Evolutionary conservation across 139 green algal genomes (phyloP).

Genomic region (Micractinium conductrix): DNA sequence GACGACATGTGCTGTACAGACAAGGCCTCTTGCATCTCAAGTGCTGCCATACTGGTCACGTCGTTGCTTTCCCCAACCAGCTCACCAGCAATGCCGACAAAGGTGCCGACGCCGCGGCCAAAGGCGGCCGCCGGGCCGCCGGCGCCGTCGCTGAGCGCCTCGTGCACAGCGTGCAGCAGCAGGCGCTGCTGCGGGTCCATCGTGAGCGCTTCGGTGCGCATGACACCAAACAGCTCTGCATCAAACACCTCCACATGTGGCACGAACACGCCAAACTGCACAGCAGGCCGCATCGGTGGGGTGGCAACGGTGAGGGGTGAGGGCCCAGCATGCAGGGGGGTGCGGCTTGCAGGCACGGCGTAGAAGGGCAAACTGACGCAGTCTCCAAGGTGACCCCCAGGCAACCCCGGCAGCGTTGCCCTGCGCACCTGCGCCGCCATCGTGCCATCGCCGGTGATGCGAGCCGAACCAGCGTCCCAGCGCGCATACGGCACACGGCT

Average conservation of each 20-base stretch:
- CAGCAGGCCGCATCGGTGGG: no score
- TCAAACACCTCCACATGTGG: slow-evolving; percentile 57
- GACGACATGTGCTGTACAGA: no score
- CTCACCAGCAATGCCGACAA: slow-evolving; percentile 69
- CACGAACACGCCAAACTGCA: slow-evolving; percentile 73
- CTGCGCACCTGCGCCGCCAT: slow-evolving; percentile 19
- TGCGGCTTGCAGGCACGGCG: no score
- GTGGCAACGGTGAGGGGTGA: no score
- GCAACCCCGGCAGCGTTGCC: neutral
- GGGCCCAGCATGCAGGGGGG: no score
- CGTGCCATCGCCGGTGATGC: slow-evolving; percentile 32
- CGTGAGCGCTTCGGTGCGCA: slow-evolving; percentile 45
- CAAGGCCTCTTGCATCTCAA: no score
- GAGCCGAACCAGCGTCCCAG: slow-evolving; percentile 54
- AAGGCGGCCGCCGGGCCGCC: neutral
- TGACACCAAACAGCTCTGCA: slow-evolving; percentile 54
- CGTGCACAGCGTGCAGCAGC: slow-evolving; percentile 64
- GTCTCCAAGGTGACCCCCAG: no score
- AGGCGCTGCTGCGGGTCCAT: slow-evolving; percentile 86
- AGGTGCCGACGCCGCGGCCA: slow-evolving; percentile 55
- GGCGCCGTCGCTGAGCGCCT: slow-evolving; percentile 42
- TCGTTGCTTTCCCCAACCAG: neutral
- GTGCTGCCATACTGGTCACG: no score
- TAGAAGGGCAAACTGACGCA: no score
- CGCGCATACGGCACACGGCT: slow-evolving; percentile 50